Evolutionary conservation across 2,329 filamentous ascomycete genomes (phyloP), one percentile per base, ranked within the genome.

Genomic region (Amauroascus verrucosus): DNA sequence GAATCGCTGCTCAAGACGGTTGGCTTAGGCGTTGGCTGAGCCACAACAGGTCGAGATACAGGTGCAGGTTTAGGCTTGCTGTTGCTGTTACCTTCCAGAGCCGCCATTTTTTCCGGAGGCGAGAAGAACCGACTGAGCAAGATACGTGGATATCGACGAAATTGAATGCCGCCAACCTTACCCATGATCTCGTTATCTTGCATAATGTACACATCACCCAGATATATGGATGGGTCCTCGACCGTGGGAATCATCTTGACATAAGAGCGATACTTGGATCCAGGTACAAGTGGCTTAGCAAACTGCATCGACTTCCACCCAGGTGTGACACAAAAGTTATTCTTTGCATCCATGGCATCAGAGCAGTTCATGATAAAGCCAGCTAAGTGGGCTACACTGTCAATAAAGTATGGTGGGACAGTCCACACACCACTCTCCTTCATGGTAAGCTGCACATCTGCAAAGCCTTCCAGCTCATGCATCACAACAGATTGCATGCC

Each of bases 91-190:
- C n/a, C n/a, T n/a, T n/a, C n/a, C n/a, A n/a, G n/a, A n/a, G n/a
- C n/a, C n/a, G n/a, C n/a, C n/a, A n/a, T n/a, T n/a, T n/a, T n/a
- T n/a, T 45, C 41, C 1, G 41, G 41, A 2, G 41, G 18, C n/a
- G 41, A 45, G 61, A 74, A 73, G 62, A 75, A 73, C 0, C 64
- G 65, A 37, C 62, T 63, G 2, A 74, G 62, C 33, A 74, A 56
- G 11, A 69, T 56, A 13, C 69, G 61, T 5, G 68, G 70, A 43
- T 65, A 66, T 6, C 62, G 61, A 13, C 59, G 57, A 45, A 61
- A 60, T 18, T 60, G 57, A 43, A 65, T 58, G 2, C 60, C 61
- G 54, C 63, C 63, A 57, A 66, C 64, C 13, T 64, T 58, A 1
- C 58, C 62, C 38, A 67, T 62, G 43, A 69, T 61, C 35, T 57